Percentiles rank a stretch among this genome's conserved stretches.
phyloP scores from a whole-genome alignment of 352 stramenopile species.

The Phytophthora uliginosa region DNA sequence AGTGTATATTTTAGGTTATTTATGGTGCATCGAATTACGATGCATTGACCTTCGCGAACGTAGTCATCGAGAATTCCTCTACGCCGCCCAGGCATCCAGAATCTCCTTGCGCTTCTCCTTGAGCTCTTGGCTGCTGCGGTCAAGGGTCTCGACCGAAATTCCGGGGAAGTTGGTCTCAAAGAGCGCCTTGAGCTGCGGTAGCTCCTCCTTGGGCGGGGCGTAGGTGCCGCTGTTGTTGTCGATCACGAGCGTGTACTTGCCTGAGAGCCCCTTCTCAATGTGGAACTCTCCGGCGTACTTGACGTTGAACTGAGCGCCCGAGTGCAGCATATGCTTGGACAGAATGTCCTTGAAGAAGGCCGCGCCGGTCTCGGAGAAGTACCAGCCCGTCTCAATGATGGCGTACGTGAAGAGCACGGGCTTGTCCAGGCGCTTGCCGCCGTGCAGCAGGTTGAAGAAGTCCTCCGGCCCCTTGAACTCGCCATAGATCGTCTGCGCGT shows the following conservation, averaged over 20 bases:
- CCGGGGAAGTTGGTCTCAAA: constrained; percentile 48
- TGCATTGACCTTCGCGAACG: neutral
- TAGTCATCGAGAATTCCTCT: neutral
- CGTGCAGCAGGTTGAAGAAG: constrained; percentile 45
- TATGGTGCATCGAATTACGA: neutral
- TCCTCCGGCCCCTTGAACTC: constrained; percentile 21
- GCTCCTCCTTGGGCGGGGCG: constrained; percentile 38
- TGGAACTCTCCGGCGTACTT: constrained; percentile 52
- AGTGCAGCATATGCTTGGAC: constrained; percentile 58
- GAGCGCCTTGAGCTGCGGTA: constrained; percentile 43
- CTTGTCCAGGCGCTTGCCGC: constrained; percentile 41
- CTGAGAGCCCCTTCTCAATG: constrained; percentile 38
- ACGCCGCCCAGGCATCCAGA: constrained; percentile 39
- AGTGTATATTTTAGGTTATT: neutral
- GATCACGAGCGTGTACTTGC: constrained; percentile 44
- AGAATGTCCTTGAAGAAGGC: constrained; percentile 61
- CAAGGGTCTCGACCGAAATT: constrained; percentile 37
- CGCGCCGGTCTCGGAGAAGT: constrained; percentile 53
- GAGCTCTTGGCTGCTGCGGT: constrained; percentile 37
- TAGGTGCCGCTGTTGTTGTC: constrained; percentile 63
- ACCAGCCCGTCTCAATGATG: constrained; percentile 46
- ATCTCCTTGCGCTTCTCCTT: constrained; percentile 40
- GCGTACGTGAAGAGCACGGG: constrained; percentile 51
- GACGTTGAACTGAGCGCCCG: constrained; percentile 35
- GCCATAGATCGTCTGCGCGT: constrained; percentile 28